Percentiles rank a stretch among this genome's conserved stretches.
These are phyloP conservation scores for Xylaria acuta DNA, from an alignment of 495 filamentous ascomycete species.

Conservation along the genomic window DNA sequence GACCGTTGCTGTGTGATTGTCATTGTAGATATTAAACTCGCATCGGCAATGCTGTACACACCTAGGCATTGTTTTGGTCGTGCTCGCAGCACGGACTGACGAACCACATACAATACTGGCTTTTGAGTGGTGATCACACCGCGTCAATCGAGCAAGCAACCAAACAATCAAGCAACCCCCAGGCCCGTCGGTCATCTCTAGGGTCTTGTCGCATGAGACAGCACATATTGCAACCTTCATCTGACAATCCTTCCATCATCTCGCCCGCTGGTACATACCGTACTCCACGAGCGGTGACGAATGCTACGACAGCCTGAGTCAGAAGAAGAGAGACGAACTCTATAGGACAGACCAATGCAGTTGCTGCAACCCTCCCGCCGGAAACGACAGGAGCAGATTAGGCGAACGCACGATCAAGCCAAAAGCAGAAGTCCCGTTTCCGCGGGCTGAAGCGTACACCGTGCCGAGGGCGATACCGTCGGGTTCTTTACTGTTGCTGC, in stretches of 20 bases:
- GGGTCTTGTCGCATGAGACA: conserved; percentile 13
- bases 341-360: conserved; percentile 19
- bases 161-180: conserved; percentile 1
- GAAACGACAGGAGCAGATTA: neutral
- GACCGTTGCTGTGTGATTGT: too few relatives aligned
- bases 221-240: conserved; percentile 19
- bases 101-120: conserved; percentile 1
- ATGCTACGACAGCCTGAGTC: conserved; percentile 22
- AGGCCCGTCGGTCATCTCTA: neutral
- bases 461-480: neutral
- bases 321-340: conserved; percentile 10
- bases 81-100: neutral
- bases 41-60: conserved; percentile 8
- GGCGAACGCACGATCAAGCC: neutral
- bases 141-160: neutral
- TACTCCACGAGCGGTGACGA: neutral
- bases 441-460: neutral
- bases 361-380: conserved; percentile 10
- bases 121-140: neutral
- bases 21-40: conserved; percentile 12
- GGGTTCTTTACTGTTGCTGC: neutral
- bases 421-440: conserved; percentile 1
- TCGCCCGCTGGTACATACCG: neutral
- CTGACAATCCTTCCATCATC: conserved; percentile 14
- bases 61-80: conserved; percentile 11